phyloP scores from a whole-genome alignment of 2,329 filamentous ascomycete genomes.

The Penicillium sp. region DNA sequence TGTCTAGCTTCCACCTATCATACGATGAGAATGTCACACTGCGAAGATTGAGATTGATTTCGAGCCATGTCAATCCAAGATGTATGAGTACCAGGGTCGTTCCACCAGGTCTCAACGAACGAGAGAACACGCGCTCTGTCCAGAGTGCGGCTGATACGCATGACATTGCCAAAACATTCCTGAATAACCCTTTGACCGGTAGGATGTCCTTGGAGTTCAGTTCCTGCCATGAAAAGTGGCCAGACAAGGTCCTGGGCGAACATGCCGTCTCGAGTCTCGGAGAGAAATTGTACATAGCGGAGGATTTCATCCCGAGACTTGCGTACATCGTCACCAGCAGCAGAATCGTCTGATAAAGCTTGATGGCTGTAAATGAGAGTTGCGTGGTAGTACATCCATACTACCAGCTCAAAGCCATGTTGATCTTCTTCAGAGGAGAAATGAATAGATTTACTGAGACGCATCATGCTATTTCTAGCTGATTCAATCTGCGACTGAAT shows the following conservation, averaged over 20 bases:
- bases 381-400: conserved; percentile 23
- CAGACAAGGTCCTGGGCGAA: conserved; percentile 31
- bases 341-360: conserved; percentile 9
- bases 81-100: not conserved
- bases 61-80: conserved; percentile 21
- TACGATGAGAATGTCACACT: conserved; percentile 14
- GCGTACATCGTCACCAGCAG: not conserved
- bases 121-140: conserved; percentile 11
- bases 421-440: conserved; percentile 15
- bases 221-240: conserved; percentile 30
- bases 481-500: conserved; percentile 6
- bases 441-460: conserved; percentile 1
- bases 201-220: conserved; percentile 18
- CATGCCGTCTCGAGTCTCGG: conserved; percentile 10
- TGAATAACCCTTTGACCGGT: conserved; percentile 3
- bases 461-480: conserved; percentile 4
- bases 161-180: conserved; percentile 5
- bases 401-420: conserved; percentile 14
- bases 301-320: conserved; percentile 15
- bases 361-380: conserved; percentile 23
- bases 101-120: conserved; percentile 13
- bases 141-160: conserved; percentile 14
- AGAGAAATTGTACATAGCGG: conserved; percentile 5
- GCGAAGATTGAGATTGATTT: not conserved
- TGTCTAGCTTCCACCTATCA: not conserved